Evolutionary conservation across 331 rosid genomes (phyloP).

Genomic region (Cydonia oblonga): DNA sequence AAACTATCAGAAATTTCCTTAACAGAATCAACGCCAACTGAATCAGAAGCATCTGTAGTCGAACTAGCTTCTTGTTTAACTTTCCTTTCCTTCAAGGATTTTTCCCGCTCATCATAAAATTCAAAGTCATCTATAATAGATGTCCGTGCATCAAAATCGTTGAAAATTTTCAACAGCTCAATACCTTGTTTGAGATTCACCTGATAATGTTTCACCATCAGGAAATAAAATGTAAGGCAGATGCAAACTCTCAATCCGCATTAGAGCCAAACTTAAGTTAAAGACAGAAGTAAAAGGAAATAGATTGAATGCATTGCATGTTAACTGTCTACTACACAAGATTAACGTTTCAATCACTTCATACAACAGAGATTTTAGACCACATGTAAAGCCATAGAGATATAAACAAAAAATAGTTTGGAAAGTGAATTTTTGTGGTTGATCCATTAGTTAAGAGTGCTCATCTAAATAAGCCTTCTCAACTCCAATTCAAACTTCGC

Average conservation of each 20-base stretch:
- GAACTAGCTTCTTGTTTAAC: constrained; percentile 31
- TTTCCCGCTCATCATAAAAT: constrained; percentile 46
- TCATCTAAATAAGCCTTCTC: not conserved
- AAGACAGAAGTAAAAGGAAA: not conserved
- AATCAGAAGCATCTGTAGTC: constrained; percentile 19
- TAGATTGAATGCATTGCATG: not conserved
- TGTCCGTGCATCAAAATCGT: constrained; percentile 33
- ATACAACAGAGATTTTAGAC: not conserved
- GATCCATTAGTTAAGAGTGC: not conserved
- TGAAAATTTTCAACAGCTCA: constrained; percentile 48
- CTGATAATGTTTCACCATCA: constrained; percentile 18
- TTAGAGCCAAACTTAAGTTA: not conserved
- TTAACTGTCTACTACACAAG: not conserved
- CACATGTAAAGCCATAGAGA: not conserved
- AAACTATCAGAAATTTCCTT: constrained; percentile 20
- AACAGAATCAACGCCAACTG: constrained; percentile 17
- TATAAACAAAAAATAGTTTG: not conserved
- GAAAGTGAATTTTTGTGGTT: not conserved
- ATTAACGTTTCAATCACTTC: not conserved
- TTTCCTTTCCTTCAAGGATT: constrained; percentile 37
- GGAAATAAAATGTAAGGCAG: not conserved
- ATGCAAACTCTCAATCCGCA: not conserved
- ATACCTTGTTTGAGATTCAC: constrained; percentile 41
- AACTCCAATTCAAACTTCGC: not conserved
- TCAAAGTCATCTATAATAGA: constrained; percentile 46